phyloP scores from a whole-genome alignment of 129 eudicot species.

The Apium graveolens region DNA sequence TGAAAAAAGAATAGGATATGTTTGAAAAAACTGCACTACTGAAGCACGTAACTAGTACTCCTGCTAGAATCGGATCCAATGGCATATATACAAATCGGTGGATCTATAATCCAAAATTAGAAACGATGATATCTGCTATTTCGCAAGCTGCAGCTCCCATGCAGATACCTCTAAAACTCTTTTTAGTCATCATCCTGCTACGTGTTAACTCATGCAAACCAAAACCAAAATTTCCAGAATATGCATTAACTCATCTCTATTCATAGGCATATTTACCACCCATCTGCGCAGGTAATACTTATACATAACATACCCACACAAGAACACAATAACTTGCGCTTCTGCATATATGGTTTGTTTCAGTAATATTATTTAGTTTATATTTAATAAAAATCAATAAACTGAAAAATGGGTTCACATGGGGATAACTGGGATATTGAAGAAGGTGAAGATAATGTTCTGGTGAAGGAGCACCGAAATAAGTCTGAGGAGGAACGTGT shows the following conservation, averaged over 20 bases:
- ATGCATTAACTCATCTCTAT: neutral
- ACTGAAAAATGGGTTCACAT: slow-evolving; percentile 21
- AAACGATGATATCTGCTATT: neutral
- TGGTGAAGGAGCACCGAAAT: slow-evolving; percentile 17
- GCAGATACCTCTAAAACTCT: neutral
- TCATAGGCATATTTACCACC: neutral
- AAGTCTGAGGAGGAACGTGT: slow-evolving; percentile 40
- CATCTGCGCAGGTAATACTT: neutral
- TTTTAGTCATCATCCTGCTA: neutral
- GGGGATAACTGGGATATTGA: slow-evolving; percentile 23
- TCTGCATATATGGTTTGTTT: neutral
- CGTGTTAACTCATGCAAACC: neutral
- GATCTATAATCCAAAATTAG: neutral
- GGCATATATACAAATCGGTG: no score
- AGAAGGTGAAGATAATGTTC: slow-evolving; percentile 16
- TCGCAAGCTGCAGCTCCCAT: neutral
- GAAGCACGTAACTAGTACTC: no score
- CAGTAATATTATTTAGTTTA: neutral
- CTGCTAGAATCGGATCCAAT: neutral
- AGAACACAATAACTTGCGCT: neutral
- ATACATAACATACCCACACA: neutral
- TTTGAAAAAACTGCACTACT: neutral
- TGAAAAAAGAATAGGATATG: no score
- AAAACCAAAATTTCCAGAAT: slow-evolving; percentile 19
- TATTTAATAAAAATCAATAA: neutral